These are phyloP conservation scores for Agrocybe pediades DNA, from an alignment of 768 basidiomycete species.

Conservation along the genomic window DNA sequence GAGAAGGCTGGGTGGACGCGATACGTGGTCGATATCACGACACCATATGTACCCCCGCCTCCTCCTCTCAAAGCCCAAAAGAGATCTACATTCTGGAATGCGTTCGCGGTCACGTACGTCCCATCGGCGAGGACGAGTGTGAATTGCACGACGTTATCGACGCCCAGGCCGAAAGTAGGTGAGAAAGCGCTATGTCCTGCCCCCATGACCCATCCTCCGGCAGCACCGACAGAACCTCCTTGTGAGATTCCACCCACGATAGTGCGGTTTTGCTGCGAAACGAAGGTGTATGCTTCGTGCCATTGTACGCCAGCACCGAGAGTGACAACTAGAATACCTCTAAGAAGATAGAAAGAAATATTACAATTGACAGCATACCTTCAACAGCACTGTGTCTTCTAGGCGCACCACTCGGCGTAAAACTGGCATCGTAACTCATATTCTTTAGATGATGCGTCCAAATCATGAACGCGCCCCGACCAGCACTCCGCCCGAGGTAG, in stretches of 20 bases:
- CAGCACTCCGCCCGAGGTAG: constrained; percentile 45
- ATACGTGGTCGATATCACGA: constrained; percentile 50
- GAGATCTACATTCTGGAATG: constrained; percentile 41
- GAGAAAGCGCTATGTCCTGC: constrained; percentile 46
- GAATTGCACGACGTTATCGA: constrained; percentile 50
- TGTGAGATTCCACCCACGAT: constrained; percentile 46
- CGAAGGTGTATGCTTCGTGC: constrained; percentile 41
- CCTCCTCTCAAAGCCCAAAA: constrained; percentile 58
- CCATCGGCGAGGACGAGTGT: constrained; percentile 45
- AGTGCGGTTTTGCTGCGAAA: constrained; percentile 35
- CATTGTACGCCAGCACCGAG: constrained; percentile 48
- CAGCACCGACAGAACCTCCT: constrained; percentile 45
- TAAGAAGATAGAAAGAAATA: neutral
- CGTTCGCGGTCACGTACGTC: constrained; percentile 38
- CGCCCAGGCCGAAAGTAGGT: constrained; percentile 46
- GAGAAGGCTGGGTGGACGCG: constrained; percentile 40
- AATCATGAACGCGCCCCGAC: constrained; percentile 37
- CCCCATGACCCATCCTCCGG: constrained; percentile 50
- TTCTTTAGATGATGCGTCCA: constrained; percentile 41
- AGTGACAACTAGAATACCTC: constrained; percentile 24
- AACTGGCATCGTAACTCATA: constrained; percentile 28
- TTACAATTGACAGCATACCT: constrained; percentile 1
- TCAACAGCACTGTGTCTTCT: constrained; percentile 17
- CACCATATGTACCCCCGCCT: constrained; percentile 51
- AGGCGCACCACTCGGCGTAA: constrained; percentile 34